Evolutionary conservation across 768 basidiomycete genomes (phyloP), one percentile per base, ranked within the genome.

Genomic region (Favolaschia claudopus): DNA sequence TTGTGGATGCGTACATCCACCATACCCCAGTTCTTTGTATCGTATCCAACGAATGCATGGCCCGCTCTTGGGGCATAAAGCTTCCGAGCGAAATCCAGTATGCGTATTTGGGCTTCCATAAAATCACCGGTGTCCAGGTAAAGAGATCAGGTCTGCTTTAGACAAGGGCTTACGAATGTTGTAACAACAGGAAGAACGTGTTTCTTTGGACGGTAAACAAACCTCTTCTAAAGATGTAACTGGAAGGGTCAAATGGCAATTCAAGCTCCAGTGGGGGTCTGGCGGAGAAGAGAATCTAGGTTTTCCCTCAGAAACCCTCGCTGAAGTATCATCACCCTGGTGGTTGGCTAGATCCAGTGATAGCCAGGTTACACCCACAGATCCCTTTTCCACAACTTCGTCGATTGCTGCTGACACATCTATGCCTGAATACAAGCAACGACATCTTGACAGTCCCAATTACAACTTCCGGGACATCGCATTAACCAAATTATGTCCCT

Each of bases 101-200:
- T 62, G 68, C 67, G 36, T 79, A 79, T 63, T 68, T 86, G 67
- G 85, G 85, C 0, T 77, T 77, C 37, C 85, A 83, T 61, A 74
- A 72, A 29, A 63, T 86, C 51, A 69, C 77, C 15, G 68, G 71
- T 13, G 63, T 83, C 7, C 70, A 71, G 67, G 85, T 79, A 43
- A 58, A 71, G 63, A 25, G 25, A 55, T 54, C 36, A 15, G 22
- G 38, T 27, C 19, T 3, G 15, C 14, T 12, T n/a, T 32, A 4
- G 19, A 19, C 37, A 28, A 25, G 51, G 42, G 14, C 12, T 42
- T 24, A 52, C 24, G 42, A 42, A 27, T 46, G 25, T 38, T 33
- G 29, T 27, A 28, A 34, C 25, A 59, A 19, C 56, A 73, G 71
- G 72, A 74, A 63, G 52, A 59, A 14, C 47, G 56, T 25, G 29